Conservation (phyloP, 306 rosid genomes). For the Arachis stenosperma region DNA sequence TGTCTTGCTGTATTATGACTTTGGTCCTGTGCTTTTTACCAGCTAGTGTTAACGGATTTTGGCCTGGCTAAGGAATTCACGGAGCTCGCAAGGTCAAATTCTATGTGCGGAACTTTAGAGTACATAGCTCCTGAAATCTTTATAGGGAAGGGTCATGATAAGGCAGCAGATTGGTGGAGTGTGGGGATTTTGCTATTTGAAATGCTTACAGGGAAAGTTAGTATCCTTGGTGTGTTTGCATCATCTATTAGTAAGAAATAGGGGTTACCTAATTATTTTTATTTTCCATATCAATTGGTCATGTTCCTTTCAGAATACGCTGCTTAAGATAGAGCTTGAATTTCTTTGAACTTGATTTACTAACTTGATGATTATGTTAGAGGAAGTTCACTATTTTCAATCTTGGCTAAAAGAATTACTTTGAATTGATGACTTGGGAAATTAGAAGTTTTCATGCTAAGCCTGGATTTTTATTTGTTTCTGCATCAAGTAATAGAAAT, state of each 20-base stretch:
- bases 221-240: constrained; percentile 9
- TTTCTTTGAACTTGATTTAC: constrained; percentile 29
- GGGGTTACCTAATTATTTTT: neutral
- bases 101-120: constrained; percentile 76
- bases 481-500: neutral
- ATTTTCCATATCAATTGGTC: neutral
- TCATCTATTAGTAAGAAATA: neutral
- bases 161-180: constrained; percentile 93
- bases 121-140: constrained; percentile 87
- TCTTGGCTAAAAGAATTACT: neutral
- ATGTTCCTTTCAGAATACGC: neutral
- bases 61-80: constrained; percentile 76
- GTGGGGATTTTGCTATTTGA: constrained; percentile 73
- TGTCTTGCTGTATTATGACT: constrained; percentile 2
- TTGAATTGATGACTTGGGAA: neutral
- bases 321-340: neutral
- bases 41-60: constrained; percentile 83
- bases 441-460: constrained; percentile 9
- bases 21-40: constrained; percentile 3
- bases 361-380: constrained; percentile 15
- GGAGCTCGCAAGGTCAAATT: constrained; percentile 65
- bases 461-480: too few species aligned
- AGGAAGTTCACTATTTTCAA: neutral
- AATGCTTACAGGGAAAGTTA: constrained; percentile 89
- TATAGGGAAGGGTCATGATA: constrained; percentile 80